A percentile compares a stretch with the other conserved stretches of the same genome.
phyloP scores from a whole-genome alignment of 2,329 filamentous ascomycete species.

The Epichloe elymi region DNA sequence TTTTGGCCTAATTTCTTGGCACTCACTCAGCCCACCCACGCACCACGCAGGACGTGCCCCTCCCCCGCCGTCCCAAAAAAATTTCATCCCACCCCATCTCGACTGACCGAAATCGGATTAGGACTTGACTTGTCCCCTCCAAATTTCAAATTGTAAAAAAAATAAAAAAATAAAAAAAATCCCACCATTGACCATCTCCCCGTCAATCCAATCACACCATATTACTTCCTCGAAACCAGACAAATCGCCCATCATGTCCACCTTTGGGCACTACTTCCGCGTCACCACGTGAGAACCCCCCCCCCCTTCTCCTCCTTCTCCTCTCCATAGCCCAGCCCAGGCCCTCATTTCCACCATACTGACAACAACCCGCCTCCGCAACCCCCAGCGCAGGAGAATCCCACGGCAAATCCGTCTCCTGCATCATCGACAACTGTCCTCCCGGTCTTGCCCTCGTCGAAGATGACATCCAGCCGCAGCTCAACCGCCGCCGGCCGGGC shows the following conservation, averaged over 20 bases:
- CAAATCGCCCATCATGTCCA: conserved; percentile 52
- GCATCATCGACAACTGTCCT: conserved; percentile 86
- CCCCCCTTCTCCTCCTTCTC: neutral
- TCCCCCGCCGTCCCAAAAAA: neutral
- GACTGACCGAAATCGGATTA: neutral
- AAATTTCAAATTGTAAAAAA: too few relatives aligned
- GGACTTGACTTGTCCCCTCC: neutral
- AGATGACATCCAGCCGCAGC: conserved; percentile 82
- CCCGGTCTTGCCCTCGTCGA: conserved; percentile 79
- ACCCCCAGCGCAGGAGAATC: conserved; percentile 43
- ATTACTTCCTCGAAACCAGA: neutral
- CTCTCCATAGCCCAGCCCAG: neutral
- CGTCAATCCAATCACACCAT: neutral
- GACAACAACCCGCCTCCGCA: neutral
- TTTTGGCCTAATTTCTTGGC: too few relatives aligned
- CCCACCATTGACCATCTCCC: neutral
- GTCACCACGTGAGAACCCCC: conserved; percentile 55
- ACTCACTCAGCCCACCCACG: neutral
- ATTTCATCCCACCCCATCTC: neutral
- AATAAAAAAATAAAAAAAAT: neutral
- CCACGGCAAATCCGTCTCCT: conserved; percentile 85
- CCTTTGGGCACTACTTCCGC: conserved; percentile 69
- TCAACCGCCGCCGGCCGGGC: conserved; percentile 79
- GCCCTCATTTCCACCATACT: neutral
- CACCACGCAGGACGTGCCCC: neutral